Evolutionary conservation across 176 grass and related monocot species (phyloP), one percentile per base, ranked within the genome.

Genomic region (Metroxylon sagu): DNA sequence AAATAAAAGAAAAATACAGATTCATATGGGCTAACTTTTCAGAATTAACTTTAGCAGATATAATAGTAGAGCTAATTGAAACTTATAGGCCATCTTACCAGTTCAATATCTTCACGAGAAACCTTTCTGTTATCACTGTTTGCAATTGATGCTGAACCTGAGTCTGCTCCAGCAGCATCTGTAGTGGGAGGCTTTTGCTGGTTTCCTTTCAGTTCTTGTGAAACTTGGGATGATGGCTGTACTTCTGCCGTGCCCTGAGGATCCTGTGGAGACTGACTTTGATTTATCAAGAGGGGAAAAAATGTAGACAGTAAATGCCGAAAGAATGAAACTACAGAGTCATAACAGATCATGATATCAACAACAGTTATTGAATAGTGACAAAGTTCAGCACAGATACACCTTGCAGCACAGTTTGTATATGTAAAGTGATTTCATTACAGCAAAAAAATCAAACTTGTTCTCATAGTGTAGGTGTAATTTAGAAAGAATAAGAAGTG

Each of bases 101-200:
- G 88, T 73, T 93, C 88, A 85, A 98, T 93, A 59, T 93, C 88
- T 89, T 92, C 82, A 51, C 79, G 88, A 51, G 82, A 98, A 65
- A 98, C 94, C 48, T 89, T 98, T 85, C 72, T 92, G 62, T 85
- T 92, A 69, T 89, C 79, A 83, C 67, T 89, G 70, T 61, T 92
- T 39, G 74, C 76, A 18, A 78, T 82, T 29, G 78, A 80, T 17
- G 84, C 71, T 23, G 87, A 83, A 66, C 69, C 78, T 43, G 84
- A 67, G 65, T 92, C 79, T 65, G 80, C 86, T 68, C 56, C 77
- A 77, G 91, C 80, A 30, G 52, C 65, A 74, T 90, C 86, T 68
- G 80, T 56, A 62, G 25, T 66, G 66, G 76, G 67, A 18, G 63
- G 26, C 78, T 83, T 89, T 64, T 61, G 67, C 73, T 82, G 82